Conservation (phyloP, 148 eudicot species). For the Nepenthes mirabilis region DNA sequence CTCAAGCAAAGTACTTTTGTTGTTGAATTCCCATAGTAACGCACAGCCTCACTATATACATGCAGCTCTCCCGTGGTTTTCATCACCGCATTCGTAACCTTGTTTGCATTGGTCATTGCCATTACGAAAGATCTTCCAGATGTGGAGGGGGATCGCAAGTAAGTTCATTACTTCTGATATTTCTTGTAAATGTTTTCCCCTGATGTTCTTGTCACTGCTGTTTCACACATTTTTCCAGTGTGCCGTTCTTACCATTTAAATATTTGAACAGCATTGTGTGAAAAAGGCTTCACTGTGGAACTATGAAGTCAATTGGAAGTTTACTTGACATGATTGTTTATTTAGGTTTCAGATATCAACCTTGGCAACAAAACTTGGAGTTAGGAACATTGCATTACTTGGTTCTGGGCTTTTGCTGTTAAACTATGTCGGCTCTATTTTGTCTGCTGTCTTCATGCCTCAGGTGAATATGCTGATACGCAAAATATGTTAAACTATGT, state of each 20-base stretch:
- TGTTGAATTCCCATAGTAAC: not conserved
- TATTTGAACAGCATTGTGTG: not conserved
- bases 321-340: not conserved
- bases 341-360: constrained; percentile 85
- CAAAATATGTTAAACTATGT: no score
- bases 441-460: constrained; percentile 64
- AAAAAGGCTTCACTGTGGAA: not conserved
- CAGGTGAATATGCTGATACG: constrained; percentile 29
- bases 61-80: constrained; percentile 92
- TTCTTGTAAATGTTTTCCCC: not conserved
- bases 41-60: constrained; percentile 4
- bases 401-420: constrained; percentile 85
- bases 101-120: constrained; percentile 96
- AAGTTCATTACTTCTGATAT: constrained; percentile 21
- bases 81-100: constrained; percentile 83
- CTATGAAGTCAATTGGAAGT: not conserved
- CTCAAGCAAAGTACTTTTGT: no score
- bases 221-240: not conserved
- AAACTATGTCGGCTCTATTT: constrained; percentile 71
- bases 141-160: constrained; percentile 98
- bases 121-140: constrained; percentile 99
- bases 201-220: not conserved
- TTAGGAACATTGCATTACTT: constrained; percentile 82
- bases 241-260: not conserved
- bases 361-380: constrained; percentile 93